phyloP scores from a whole-genome alignment of 306 rosid species.

The Betula pendula region DNA sequence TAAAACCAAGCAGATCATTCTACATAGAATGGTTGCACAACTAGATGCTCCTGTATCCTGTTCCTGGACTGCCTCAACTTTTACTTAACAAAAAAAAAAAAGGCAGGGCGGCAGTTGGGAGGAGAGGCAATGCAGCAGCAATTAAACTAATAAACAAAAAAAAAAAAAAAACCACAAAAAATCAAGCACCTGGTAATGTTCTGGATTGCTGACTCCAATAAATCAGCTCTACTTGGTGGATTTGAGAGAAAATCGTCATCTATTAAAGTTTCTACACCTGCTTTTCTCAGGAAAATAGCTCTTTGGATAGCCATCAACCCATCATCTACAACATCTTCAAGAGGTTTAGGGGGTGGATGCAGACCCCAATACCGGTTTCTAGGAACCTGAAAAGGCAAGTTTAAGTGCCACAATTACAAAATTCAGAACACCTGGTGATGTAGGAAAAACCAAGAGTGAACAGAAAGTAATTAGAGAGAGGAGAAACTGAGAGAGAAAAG shows the following conservation, averaged over 20 bases:
- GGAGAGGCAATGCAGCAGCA: neutral
- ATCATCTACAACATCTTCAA: slow-evolving; percentile 94
- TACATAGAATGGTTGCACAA: neutral
- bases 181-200: slow-evolving; percentile 71
- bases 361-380: slow-evolving; percentile 97
- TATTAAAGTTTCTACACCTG: slow-evolving; percentile 88
- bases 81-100: neutral
- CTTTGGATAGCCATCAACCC: slow-evolving; percentile 90
- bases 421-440: slow-evolving; percentile 29
- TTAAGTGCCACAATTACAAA: slow-evolving; percentile 41
- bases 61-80: neutral
- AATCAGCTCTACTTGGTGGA: slow-evolving; percentile 78
- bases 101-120: neutral
- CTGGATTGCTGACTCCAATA: slow-evolving; percentile 88
- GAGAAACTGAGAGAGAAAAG: too few relatives aligned
- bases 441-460: too few relatives aligned
- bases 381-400: slow-evolving; percentile 76
- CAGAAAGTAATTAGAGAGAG: too few relatives aligned
- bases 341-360: slow-evolving; percentile 99
- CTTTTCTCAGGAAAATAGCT: slow-evolving; percentile 88
- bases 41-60: slow-evolving; percentile 3
- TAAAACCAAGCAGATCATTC: neutral
- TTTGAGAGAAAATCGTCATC: slow-evolving; percentile 68
- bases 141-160: neutral
- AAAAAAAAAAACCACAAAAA: slow-evolving; percentile 12